Evolutionary conservation across 148 eudicot genomes (phyloP), one percentile per base, ranked within the genome.

Genomic region (Bassia scoparia): DNA sequence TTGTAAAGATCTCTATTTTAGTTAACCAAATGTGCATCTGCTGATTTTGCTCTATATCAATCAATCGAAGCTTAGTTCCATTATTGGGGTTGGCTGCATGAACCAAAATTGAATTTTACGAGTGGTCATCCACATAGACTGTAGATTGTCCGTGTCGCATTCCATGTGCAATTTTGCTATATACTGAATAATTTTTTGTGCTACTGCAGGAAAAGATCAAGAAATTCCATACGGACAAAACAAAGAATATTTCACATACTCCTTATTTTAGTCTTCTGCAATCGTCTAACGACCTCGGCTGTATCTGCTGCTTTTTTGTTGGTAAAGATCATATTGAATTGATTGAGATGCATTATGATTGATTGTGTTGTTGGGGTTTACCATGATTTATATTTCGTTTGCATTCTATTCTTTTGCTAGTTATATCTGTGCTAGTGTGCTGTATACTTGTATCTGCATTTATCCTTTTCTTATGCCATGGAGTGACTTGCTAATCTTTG

Each of bases 241-340:
- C 63, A 87, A 86, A 80, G 99, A 95, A 60, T 95, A 72, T 74
- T 95, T 95, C 60, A 91, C 66, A 46, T 83, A 86, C 84, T 95
- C 99, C 6, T 74, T 95, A 35, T 95, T 95, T 86, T 91, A 61
- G 99, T 95, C 77, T 89, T 95, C 74, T 95, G 97, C 89, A 91
- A 95, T 79, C 99, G 99, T 66, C 87, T 95, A 53, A 77, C 85
- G 31, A 95, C 99, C 44, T 88, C 99, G 13, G 92, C 92, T 59
- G 90, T 89, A 72, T 95, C 97, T 67, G 96, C 90, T 69, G 88
- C 79, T 75, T 75, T 87, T 71, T 72, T 95, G 73, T 68, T 95
- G 97, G 99, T 95, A 86, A 76, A 20, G 35, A 23, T 69, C 56
- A 4, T 74, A 27, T 33, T 65, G 30, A 64, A 13, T 17, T 69